Percentiles rank a stretch among this genome's conserved stretches.
Evolutionary conservation across 2,329 filamentous ascomycete genomes (phyloP).

Genomic region (Ophiostoma australiae): DNA sequence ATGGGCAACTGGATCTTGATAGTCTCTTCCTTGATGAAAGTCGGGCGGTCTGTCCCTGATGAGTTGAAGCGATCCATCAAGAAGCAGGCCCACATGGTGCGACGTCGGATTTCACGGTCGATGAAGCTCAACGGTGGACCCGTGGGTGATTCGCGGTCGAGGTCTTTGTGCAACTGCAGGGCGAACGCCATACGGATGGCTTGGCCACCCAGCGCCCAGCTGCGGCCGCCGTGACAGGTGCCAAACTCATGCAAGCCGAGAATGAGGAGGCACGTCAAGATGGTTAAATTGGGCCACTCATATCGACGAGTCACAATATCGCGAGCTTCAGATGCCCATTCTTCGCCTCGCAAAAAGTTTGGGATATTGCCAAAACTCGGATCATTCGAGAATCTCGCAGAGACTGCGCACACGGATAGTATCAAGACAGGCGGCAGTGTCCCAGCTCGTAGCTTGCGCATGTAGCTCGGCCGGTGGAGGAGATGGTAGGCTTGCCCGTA

Average conservation of each 20-base stretch:
- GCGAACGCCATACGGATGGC: constrained; percentile 97
- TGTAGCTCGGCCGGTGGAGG: constrained; percentile 94
- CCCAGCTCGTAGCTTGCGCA: constrained; percentile 69
- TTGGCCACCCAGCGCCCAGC: constrained; percentile 93
- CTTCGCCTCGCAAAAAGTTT: constrained; percentile 81
- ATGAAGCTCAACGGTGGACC: constrained; percentile 73
- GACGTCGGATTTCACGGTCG: constrained; percentile 84
- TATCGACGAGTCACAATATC: constrained; percentile 83
- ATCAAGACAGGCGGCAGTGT: constrained; percentile 84
- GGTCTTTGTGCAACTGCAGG: constrained; percentile 84
- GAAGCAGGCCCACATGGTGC: constrained; percentile 98
- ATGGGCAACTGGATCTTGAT: constrained; percentile 86
- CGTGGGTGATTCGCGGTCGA: constrained; percentile 71
- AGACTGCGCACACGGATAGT: constrained; percentile 89
- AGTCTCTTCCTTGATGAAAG: constrained; percentile 84
- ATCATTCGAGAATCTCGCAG: constrained; percentile 90
- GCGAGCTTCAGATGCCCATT: constrained; percentile 83
- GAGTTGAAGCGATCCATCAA: constrained; percentile 98
- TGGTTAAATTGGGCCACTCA: constrained; percentile 93
- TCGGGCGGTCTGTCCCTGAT: constrained; percentile 85
- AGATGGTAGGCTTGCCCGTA: constrained; percentile 95
- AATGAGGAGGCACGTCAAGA: constrained; percentile 82
- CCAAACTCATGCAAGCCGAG: constrained; percentile 93
- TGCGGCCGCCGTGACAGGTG: constrained; percentile 90
- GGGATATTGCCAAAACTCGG: constrained; percentile 64